Evolutionary conservation across 2,329 filamentous ascomycete species (phyloP), one percentile per base, ranked within the genome.

Genomic region (Trichoderma citrinoviride): DNA sequence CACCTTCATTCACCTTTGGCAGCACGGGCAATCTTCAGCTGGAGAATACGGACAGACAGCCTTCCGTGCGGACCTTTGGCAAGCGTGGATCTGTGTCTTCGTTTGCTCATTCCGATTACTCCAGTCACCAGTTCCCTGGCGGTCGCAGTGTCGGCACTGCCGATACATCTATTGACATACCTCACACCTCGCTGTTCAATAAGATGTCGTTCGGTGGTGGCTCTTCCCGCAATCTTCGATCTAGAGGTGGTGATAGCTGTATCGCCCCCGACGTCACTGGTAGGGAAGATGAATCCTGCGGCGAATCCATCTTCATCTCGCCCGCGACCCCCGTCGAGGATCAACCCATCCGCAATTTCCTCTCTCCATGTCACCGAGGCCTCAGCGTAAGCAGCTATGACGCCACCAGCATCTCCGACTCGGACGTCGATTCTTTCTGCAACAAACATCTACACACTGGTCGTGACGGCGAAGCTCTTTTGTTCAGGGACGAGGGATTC

Each of bases 401-500:
- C 1, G 52, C 65, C 58, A 49, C 52, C n/a, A 62, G 49, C 21
- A 57, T 61, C 1, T 66, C 68, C 37, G 62, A 61, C 41, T 69
- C 69, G 0, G 78, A 80, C 57, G 74, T 73, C 17, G 77, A 78
- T 17, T 77, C 75, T 0, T 71, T 78, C 8, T 70, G 67, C 12
- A 69, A 37, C 49, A 70, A 29, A 68, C 17, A 47, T 8, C 44
- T 37, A 21, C 49, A 19, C 5, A 27, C 21, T 3, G 71, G 69
- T 10, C 72, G 73, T 14, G 73, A 73, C 21, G 78, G 79, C 47
- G 76, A 79, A 53, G 72, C 74, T 5, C 71, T 80, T 0, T 67
- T 80, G 0, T 79, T 80, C 65, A 71, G 70, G 12, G 72, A 77
- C 10, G 61, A 50, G 0, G 76, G 77, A 0, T 80, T 77, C 43